A percentile compares a stretch with the other conserved stretches of the same genome.
Evolutionary conservation across 2,329 filamentous ascomycete genomes (phyloP).

Genomic region (Tolypocladium inflatum): DNA sequence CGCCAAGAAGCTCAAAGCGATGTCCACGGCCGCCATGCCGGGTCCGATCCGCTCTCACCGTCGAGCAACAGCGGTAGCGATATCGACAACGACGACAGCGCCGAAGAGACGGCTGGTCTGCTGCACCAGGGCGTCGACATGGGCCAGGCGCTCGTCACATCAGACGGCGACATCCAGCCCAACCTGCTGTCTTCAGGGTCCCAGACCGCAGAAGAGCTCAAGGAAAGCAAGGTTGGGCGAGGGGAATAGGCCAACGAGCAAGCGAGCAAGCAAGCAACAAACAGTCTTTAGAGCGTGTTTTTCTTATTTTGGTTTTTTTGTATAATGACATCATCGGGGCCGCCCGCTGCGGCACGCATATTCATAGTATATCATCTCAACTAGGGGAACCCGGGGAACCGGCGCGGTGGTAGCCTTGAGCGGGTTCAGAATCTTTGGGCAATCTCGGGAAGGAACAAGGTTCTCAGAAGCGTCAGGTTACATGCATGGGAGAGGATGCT

Average conservation of each 20-base stretch:
- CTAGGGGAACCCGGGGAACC: not conserved
- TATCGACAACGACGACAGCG: constrained; percentile 29
- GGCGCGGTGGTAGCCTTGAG: not conserved
- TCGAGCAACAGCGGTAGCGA: constrained; percentile 29
- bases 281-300: constrained; percentile 6
- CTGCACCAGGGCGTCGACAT: constrained; percentile 29
- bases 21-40: constrained; percentile 32
- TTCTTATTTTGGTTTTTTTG: constrained; percentile 7
- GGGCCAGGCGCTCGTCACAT: constrained; percentile 22
- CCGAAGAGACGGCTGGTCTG: constrained; percentile 36
- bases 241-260: not conserved
- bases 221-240: not conserved
- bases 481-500: not conserved
- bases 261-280: not conserved
- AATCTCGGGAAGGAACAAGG: not conserved
- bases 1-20: constrained; percentile 57
- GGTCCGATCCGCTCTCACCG: constrained; percentile 20
- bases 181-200: constrained; percentile 16
- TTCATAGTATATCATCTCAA: not conserved
- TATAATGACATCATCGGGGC: not conserved
- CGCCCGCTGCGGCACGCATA: not conserved
- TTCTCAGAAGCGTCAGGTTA: not conserved
- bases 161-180: constrained; percentile 30
- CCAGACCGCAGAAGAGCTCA: constrained; percentile 1
- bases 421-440: not conserved